phyloP scores from a whole-genome alignment of 2,329 filamentous ascomycete species.

The Colletotrichum sp. region DNA sequence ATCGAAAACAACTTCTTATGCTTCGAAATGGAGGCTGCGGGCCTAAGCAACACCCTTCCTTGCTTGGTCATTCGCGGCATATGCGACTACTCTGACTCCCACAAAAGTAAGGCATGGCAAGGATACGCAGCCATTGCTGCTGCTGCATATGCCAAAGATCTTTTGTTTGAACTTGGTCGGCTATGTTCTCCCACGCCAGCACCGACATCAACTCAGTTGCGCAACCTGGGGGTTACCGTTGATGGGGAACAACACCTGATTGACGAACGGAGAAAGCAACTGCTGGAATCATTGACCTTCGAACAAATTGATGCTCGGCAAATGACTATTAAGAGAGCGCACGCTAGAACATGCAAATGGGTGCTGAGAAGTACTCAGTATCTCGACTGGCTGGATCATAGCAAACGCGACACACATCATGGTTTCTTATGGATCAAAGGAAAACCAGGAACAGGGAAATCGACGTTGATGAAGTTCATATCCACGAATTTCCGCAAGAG shows the following conservation, averaged over 20 bases:
- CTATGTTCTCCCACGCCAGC: not conserved
- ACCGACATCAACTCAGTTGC: not conserved
- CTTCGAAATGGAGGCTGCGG: conserved; percentile 39
- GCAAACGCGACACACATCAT: not conserved
- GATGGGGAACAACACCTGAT: not conserved
- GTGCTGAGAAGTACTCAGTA: not conserved
- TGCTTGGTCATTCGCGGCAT: conserved; percentile 39
- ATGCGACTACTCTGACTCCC: conserved; percentile 39
- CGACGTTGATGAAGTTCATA: not conserved
- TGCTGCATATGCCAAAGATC: conserved; percentile 32
- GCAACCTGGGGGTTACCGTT: too few species aligned
- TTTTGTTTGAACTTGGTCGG: not conserved
- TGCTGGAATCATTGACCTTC: not conserved
- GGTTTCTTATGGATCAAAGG: not conserved
- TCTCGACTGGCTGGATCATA: not conserved
- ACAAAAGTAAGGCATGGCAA: conserved; percentile 36
- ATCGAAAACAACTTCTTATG: conserved; percentile 28
- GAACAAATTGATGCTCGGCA: not conserved
- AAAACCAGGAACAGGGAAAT: not conserved
- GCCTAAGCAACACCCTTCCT: conserved; percentile 31
- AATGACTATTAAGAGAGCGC: not conserved
- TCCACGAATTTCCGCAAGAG: not conserved
- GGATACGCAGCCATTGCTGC: conserved; percentile 33
- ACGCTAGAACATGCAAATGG: not conserved
- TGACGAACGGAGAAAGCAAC: not conserved